phyloP scores from a whole-genome alignment of 202 grass and related monocot species.

The Elaeis oleifera region DNA sequence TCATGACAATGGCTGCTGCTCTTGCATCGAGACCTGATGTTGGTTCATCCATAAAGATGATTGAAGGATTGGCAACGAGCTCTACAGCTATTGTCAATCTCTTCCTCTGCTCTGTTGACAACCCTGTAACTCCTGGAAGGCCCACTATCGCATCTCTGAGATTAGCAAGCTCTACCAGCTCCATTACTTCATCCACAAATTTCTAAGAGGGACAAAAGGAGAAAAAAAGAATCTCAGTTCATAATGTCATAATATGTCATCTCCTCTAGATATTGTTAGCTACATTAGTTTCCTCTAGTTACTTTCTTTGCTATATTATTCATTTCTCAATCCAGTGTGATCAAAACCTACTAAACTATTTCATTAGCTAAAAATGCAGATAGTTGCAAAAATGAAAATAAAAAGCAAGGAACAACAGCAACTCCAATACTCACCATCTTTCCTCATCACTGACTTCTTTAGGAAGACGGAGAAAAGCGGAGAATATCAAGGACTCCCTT shows the following conservation, averaged over 20 bases:
- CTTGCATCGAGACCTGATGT: conserved; percentile 99
- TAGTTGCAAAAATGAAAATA: too few species aligned
- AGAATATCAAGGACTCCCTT: conserved; percentile 91
- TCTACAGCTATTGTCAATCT: conserved; percentile 97
- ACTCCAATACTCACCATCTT: conserved; percentile 56
- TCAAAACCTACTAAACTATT: too few species aligned
- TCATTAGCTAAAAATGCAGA: too few species aligned
- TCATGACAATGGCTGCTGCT: conserved; percentile 98
- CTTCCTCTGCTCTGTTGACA: conserved; percentile 95
- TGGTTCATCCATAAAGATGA: conserved; percentile 99
- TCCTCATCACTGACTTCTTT: conserved; percentile 64
- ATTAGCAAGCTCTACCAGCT: conserved; percentile 86
- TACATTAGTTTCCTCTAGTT: too few species aligned
- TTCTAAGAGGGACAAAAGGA: conserved; percentile 38
- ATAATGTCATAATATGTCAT: too few species aligned
- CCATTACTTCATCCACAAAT: conserved; percentile 99
- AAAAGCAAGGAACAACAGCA: too few species aligned
- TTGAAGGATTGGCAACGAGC: conserved; percentile 91
- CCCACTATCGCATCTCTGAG: conserved; percentile 85
- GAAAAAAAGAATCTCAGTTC: too few species aligned
- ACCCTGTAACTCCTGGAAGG: conserved; percentile 81
- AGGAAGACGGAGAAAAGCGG: conserved; percentile 79
- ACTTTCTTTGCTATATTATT: too few species aligned
- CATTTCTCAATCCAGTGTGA: too few species aligned
- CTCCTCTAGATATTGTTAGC: too few species aligned